Evolutionary conservation across 139 green algal species (phyloP), one percentile per base, ranked within the genome.

Genomic region (Tetratostichococcus sp.): DNA sequence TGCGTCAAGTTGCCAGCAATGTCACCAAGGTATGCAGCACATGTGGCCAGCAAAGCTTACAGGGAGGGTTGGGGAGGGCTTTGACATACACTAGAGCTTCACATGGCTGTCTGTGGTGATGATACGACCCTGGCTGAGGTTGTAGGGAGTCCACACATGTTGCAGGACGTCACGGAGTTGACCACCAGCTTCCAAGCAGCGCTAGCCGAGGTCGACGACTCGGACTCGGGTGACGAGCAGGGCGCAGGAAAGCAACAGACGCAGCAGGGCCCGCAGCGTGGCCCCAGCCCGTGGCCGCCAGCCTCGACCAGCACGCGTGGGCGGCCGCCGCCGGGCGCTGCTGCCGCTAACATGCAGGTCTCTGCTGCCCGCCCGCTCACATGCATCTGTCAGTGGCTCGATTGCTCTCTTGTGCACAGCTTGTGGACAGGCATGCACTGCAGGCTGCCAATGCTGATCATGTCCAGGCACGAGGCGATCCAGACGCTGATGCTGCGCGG

Each of bases 111-210:
- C n/a, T n/a, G n/a, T n/a, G n/a, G n/a, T n/a, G n/a, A n/a, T n/a
- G n/a, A n/a, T n/a, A n/a, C n/a, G n/a, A n/a, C n/a, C n/a, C n/a
- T n/a, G n/a, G n/a, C n/a, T n/a, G n/a, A n/a, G n/a, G n/a, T n/a
- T n/a, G n/a, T n/a, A n/a, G n/a, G n/a, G n/a, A n/a, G n/a, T n/a
- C n/a, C n/a, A n/a, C n/a, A n/a, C n/a, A n/a, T n/a, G n/a, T n/a
- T n/a, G n/a, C n/a, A n/a, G n/a, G 78, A 83, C 43, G 78, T 83
- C n/a, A 28, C 32, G 0, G 73, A 75, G 17, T 73, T 83, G 22
- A 70, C 71, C 2, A 67, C 73, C 22, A 78, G 71, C 67, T 82
- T 82, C 65, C 67, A 77, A 28, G 43, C 73, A 34, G 62, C 28
- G 5, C 62, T 68, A 2, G 28, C n/a, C 4, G 62, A 68, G 62